Evolutionary conservation across 805 yeast genomes (phyloP).

Genomic region (Schizosaccharomyces octosporus): DNA sequence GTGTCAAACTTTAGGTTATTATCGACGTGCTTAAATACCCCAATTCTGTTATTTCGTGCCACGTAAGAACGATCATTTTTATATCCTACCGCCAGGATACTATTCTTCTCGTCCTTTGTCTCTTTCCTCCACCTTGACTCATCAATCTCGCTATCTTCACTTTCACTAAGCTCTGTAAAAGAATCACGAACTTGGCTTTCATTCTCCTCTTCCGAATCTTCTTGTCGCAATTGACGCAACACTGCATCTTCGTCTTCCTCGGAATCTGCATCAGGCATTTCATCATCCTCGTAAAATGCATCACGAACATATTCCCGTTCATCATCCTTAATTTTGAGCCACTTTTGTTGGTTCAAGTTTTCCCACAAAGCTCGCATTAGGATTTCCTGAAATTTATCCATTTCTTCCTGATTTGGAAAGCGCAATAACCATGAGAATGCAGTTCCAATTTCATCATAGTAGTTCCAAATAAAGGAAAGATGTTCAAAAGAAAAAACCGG

Average conservation of each 20-base stretch:
- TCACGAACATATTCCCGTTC: conserved; percentile 35
- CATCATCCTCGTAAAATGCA: conserved; percentile 14
- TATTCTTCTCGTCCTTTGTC: conserved; percentile 23
- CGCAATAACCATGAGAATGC: conserved; percentile 40
- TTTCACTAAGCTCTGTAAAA: conserved; percentile 13
- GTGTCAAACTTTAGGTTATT: conserved; percentile 34
- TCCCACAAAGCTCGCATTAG: conserved; percentile 40
- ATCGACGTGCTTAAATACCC: conserved; percentile 44
- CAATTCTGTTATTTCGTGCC: conserved; percentile 53
- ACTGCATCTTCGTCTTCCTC: conserved; percentile 12
- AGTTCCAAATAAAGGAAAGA: conserved; percentile 41
- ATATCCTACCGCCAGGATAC: conserved; percentile 44
- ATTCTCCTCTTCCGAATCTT: conserved; percentile 5
- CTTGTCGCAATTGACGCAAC: conserved; percentile 16
- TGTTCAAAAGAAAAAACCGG: conserved; percentile 41
- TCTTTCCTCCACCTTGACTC: conserved; percentile 5
- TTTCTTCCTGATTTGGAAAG: conserved; percentile 20
- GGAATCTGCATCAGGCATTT: neutral
- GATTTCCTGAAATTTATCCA: conserved; percentile 27
- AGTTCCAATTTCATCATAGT: conserved; percentile 16
- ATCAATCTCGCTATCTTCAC: conserved; percentile 9
- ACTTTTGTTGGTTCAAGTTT: conserved; percentile 24
- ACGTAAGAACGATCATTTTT: conserved; percentile 53
- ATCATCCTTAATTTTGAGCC: conserved; percentile 19
- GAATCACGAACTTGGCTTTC: conserved; percentile 16